A percentile compares a stretch with the other conserved stretches of the same genome.
phyloP scores from a whole-genome alignment of 179 eudicot genomes.

The Heliamphora pulchella region DNA sequence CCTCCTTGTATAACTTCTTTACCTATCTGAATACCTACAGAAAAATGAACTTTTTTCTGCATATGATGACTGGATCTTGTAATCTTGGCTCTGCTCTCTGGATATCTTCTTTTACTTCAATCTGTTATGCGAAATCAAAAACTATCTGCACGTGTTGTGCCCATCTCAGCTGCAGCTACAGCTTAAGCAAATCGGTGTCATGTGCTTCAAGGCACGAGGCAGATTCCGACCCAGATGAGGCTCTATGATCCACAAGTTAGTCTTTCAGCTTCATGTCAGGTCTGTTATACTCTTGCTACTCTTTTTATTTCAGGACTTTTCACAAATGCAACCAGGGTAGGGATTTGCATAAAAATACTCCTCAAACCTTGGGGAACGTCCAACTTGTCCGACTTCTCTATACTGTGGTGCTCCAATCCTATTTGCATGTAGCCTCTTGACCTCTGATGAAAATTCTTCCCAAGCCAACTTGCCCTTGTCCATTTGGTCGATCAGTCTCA shows the following conservation, averaged over 20 bases:
- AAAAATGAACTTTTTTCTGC: neutral
- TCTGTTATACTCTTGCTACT: neutral
- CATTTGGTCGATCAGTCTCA: slow-evolving; percentile 36
- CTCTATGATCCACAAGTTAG: neutral
- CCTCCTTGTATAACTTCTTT: neutral
- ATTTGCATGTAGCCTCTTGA: slow-evolving; percentile 34
- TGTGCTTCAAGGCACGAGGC: neutral
- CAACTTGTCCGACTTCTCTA: slow-evolving; percentile 29
- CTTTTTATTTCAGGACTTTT: slow-evolving; percentile 9
- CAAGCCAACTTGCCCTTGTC: slow-evolving; percentile 37
- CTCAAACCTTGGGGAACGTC: slow-evolving; percentile 32
- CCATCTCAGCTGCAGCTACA: slow-evolving; percentile 4
- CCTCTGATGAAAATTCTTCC: slow-evolving; percentile 35
- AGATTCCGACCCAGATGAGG: neutral
- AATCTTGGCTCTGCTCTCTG: neutral
- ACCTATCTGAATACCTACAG: neutral
- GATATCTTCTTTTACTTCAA: neutral
- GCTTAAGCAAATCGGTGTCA: neutral
- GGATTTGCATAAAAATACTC: slow-evolving; percentile 60
- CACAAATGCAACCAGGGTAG: slow-evolving; percentile 52
- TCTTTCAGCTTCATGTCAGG: neutral
- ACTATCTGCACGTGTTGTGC: neutral
- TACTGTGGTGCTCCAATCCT: slow-evolving; percentile 35
- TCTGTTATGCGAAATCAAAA: neutral
- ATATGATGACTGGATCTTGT: neutral